These are phyloP conservation scores for Orbilia brochopaga DNA, from an alignment of 2,329 filamentous ascomycete species.

Conservation along the genomic window DNA sequence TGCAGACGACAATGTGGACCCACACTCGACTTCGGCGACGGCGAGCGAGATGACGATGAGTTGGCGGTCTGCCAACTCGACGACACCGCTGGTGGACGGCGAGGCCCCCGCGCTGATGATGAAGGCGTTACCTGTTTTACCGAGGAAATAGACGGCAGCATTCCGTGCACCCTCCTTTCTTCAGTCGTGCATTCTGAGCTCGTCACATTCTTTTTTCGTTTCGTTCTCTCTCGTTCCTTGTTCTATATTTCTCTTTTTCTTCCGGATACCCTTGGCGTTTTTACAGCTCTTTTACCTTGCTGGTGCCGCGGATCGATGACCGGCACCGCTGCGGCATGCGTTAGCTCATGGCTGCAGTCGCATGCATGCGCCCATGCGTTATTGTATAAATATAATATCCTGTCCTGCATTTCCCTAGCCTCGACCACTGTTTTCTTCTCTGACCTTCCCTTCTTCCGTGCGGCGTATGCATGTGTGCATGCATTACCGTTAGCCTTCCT, in stretches of 20 bases:
- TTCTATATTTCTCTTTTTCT: not conserved
- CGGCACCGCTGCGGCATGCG: not conserved
- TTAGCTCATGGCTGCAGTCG: not conserved
- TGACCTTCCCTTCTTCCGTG: too few relatives aligned
- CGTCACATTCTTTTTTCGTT: conserved; percentile 3
- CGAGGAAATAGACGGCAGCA: conserved; percentile 26
- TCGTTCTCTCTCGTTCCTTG: conserved; percentile 5
- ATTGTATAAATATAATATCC: not conserved
- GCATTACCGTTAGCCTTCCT: too few relatives aligned
- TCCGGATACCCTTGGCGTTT: conserved; percentile 18
- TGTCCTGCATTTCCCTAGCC: not conserved
- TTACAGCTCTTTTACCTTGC: conserved; percentile 5
- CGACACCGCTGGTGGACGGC: conserved; percentile 5
- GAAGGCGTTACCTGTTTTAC: conserved; percentile 36
- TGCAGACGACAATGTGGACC: not conserved
- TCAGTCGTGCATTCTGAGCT: not conserved
- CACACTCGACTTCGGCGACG: not conserved
- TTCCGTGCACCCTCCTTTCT: not conserved
- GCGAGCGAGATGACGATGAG: conserved; percentile 2
- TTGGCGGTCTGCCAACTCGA: conserved; percentile 3
- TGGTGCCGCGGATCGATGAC: not conserved
- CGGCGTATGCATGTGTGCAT: too few relatives aligned
- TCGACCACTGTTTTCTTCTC: not conserved
- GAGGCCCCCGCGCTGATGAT: conserved; percentile 12
- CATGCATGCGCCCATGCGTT: not conserved